Evolutionary conservation across 371 early-diverging fungal species (phyloP).

Genomic region (Parasitella parasitica): DNA sequence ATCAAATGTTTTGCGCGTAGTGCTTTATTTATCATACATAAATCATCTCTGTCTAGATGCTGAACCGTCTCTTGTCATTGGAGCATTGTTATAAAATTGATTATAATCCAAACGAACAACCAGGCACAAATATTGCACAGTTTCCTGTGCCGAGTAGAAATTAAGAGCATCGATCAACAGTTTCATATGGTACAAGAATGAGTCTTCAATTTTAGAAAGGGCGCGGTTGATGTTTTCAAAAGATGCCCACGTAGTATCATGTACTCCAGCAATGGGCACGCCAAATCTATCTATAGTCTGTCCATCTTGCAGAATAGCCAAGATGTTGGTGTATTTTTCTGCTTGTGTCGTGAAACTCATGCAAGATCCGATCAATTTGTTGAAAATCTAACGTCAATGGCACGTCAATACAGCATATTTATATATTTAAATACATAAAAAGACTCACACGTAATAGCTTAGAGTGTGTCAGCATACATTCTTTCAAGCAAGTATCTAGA

Average conservation of each 20-base stretch:
- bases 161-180: constrained; percentile 74
- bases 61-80: background rate
- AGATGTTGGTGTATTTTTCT: constrained; percentile 41
- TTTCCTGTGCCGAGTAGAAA: constrained; percentile 73
- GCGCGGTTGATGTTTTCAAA: constrained; percentile 37
- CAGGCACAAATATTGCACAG: constrained; percentile 71
- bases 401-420: background rate
- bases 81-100: constrained; percentile 41
- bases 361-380: constrained; percentile 69
- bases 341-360: constrained; percentile 64
- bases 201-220: constrained; percentile 59
- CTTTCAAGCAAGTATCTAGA: constrained; percentile 83
- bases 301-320: constrained; percentile 45
- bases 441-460: constrained; percentile 71
- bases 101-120: constrained; percentile 81
- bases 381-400: constrained; percentile 56
- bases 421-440: background rate
- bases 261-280: constrained; percentile 33
- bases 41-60: constrained; percentile 1
- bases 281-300: constrained; percentile 41
- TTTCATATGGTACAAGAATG: constrained; percentile 68
- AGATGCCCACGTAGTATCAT: constrained; percentile 8
- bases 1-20: no score
- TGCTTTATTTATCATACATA: no score
- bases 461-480: constrained; percentile 86